Evolutionary conservation across 768 basidiomycete genomes (phyloP).

Genomic region (Termitomyces titanicus): DNA sequence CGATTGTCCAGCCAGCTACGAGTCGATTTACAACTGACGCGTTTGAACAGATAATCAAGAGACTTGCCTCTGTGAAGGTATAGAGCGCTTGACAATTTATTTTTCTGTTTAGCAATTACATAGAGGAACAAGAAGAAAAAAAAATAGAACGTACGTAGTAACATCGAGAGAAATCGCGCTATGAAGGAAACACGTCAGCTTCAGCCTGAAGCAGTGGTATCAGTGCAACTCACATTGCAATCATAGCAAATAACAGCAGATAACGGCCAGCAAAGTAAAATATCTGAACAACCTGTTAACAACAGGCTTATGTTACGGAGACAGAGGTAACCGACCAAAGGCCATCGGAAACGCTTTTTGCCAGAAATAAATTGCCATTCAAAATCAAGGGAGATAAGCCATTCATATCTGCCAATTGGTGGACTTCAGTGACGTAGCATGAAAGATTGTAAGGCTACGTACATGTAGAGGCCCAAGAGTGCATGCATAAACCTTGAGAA

Average conservation of each 20-base stretch:
- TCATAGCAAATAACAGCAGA: slow-evolving; percentile 57
- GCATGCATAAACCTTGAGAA: slow-evolving; percentile 55
- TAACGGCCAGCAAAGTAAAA: slow-evolving; percentile 72
- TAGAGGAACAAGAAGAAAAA: not conserved
- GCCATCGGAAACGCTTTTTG: slow-evolving; percentile 60
- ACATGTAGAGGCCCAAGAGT: slow-evolving; percentile 56
- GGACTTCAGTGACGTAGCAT: not conserved
- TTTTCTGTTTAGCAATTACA: slow-evolving; percentile 25
- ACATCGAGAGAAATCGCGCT: slow-evolving; percentile 53
- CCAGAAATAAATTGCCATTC: slow-evolving; percentile 60
- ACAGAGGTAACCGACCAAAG: slow-evolving; percentile 43
- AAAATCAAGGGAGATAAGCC: slow-evolving; percentile 56
- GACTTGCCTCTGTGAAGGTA: slow-evolving; percentile 54
- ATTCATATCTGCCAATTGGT: slow-evolving; percentile 51
- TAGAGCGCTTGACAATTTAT: slow-evolving; percentile 62
- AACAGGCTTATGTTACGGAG: not conserved
- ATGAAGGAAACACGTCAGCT: not conserved
- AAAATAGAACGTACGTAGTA: slow-evolving; percentile 27
- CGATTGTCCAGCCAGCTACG: slow-evolving; percentile 33
- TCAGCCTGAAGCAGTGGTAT: not conserved
- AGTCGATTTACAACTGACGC: not conserved
- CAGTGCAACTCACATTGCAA: slow-evolving; percentile 56
- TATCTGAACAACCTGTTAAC: slow-evolving; percentile 29
- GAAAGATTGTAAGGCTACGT: slow-evolving; percentile 15
- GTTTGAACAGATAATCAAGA: slow-evolving; percentile 1